These are phyloP conservation scores for Pugionium dolabratum DNA, from an alignment of 345 rosid species.

Conservation along the genomic window DNA sequence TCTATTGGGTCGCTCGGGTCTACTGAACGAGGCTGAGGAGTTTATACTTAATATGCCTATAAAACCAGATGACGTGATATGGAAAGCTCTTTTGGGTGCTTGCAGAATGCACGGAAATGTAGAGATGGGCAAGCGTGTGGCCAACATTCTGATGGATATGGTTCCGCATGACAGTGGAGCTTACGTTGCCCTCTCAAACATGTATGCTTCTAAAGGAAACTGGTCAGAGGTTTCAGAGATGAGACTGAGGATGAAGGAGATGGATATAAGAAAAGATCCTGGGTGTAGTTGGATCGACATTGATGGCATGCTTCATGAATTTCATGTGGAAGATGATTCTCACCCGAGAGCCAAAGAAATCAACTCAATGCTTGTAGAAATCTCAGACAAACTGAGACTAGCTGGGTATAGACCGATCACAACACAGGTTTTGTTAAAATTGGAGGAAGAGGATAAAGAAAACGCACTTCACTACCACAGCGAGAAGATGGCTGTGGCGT, in stretches of 20 bases:
- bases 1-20: constrained; percentile 62
- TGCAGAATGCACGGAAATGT: constrained; percentile 61
- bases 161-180: constrained; percentile 71
- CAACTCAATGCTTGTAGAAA: constrained; percentile 53
- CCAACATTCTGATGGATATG: constrained; percentile 51
- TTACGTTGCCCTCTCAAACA: constrained; percentile 66
- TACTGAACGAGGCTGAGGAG: constrained; percentile 63
- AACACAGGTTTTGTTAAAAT: constrained; percentile 55
- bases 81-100: constrained; percentile 70
- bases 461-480: constrained; percentile 56
- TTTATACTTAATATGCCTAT: constrained; percentile 59
- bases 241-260: constrained; percentile 67
- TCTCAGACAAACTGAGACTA: constrained; percentile 44
- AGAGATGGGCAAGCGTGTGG: constrained; percentile 58
- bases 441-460: constrained; percentile 59
- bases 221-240: constrained; percentile 64
- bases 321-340: constrained; percentile 67
- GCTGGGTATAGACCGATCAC: constrained; percentile 57
- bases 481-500: constrained; percentile 72
- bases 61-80: constrained; percentile 59
- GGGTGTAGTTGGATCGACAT: constrained; percentile 80
- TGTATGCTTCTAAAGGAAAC: constrained; percentile 58
- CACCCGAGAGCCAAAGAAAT: constrained; percentile 56
- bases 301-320: constrained; percentile 58
- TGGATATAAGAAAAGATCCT: constrained; percentile 65